These are phyloP conservation scores for Blastosporella zonata DNA, from an alignment of 1,284 basidiomycete genomes.

Conservation along the genomic window DNA sequence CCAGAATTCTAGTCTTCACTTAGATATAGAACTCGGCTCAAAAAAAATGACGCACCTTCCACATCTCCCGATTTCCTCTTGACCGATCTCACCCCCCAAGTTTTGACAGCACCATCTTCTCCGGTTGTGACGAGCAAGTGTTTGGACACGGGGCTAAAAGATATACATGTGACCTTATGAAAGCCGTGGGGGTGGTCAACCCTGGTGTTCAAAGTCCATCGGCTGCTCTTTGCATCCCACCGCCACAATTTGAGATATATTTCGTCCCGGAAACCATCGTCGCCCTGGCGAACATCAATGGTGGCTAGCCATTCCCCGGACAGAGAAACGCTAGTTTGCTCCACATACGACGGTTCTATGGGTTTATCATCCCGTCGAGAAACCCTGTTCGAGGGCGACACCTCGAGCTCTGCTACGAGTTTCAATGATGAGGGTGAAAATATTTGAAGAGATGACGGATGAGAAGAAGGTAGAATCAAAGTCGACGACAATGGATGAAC, in stretches of 20 bases:
- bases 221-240: constrained; percentile 63
- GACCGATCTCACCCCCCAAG: constrained; percentile 59
- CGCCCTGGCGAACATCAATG: constrained; percentile 73
- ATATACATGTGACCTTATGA: constrained; percentile 60
- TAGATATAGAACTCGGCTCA: constrained; percentile 6
- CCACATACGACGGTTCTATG: constrained; percentile 78
- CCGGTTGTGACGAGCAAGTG: constrained; percentile 60
- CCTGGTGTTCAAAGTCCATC: constrained; percentile 83
- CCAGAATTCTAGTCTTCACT: constrained; percentile 65
- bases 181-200: constrained; percentile 87
- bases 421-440: constrained; percentile 76
- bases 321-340: constrained; percentile 64
- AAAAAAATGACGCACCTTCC: constrained; percentile 42
- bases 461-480: constrained; percentile 87
- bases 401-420: constrained; percentile 85
- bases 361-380: constrained; percentile 80
- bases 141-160: constrained; percentile 55
- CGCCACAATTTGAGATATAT: constrained; percentile 89
- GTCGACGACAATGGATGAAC: constrained; percentile 72
- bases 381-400: constrained; percentile 91
- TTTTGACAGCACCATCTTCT: constrained; percentile 66
- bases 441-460: constrained; percentile 92
- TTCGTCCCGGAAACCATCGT: constrained; percentile 62
- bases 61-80: constrained; percentile 40
- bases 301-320: constrained; percentile 93